Conservation (phyloP, 768 basidiomycete species). For the Cantharellus cinnabarinus region DNA sequence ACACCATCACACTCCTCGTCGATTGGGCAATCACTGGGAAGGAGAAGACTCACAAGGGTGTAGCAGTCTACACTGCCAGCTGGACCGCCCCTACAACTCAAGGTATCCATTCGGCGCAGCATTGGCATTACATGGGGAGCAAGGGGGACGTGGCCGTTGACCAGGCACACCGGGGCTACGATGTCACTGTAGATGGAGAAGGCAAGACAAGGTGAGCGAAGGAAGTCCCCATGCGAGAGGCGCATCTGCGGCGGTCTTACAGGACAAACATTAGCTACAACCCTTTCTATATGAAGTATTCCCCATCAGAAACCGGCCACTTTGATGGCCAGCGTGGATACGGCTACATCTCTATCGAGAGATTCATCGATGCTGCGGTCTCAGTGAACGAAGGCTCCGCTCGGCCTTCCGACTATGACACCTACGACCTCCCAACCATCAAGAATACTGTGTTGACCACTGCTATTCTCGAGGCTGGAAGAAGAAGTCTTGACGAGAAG, state of each 20-base stretch:
- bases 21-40: conserved; percentile 78
- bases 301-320: conserved; percentile 74
- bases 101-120: conserved; percentile 78
- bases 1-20: conserved; percentile 85
- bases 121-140: conserved; percentile 91
- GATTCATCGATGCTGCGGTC: conserved; percentile 70
- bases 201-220: conserved; percentile 42
- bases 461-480: conserved; percentile 76
- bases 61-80: conserved; percentile 79
- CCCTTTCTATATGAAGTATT: conserved; percentile 93
- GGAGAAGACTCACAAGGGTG: conserved; percentile 47
- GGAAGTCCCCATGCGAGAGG: too few relatives aligned
- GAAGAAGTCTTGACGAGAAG: conserved; percentile 80
- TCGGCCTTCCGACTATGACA: conserved; percentile 54
- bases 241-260: not conserved
- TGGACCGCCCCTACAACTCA: conserved; percentile 86
- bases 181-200: conserved; percentile 64
- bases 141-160: conserved; percentile 89
- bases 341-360: conserved; percentile 76
- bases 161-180: conserved; percentile 88
- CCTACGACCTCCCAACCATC: conserved; percentile 68
- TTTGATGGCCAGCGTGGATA: conserved; percentile 92
- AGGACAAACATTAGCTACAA: conserved; percentile 27
- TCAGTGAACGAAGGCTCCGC: conserved; percentile 52
- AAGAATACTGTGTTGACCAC: conserved; percentile 73